Evolutionary conservation across 495 filamentous ascomycete species (phyloP), one percentile per base, ranked within the genome.

Genomic region (Penicillium paxilli): DNA sequence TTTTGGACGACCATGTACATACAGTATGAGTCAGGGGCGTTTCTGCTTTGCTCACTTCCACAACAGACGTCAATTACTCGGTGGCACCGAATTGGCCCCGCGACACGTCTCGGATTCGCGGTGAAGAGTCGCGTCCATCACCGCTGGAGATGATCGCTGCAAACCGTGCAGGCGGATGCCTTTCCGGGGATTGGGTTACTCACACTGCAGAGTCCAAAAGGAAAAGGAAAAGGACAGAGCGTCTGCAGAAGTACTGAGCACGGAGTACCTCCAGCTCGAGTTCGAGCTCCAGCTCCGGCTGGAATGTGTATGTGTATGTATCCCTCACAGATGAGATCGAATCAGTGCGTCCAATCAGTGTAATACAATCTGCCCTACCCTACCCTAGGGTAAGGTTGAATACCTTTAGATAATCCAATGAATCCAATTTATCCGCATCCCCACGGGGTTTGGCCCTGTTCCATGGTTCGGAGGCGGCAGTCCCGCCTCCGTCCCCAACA

Each of bases 121-220:
- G 44, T 57, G 50, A 56, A 12, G 52, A 38, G 35, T 32, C 22
- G 35, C 35, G 33, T 37, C 35, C 21, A 32, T 32, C 38, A 44
- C 23, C 26, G 41, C 2, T 37, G 32, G 22, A 20, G 58, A 30
- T 33, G 51, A 54, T 63, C 55, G 44, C 47, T 53, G 49, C 58
- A 40, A 20, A 52, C 24, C 37, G 46, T 42, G 41, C 47, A 16
- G n/a, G 54, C 59, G 55, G 59, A 59, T 35, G 41, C 28, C 20
- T 20, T 32, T 40, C 52, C 60, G 42, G 28, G 26, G 9, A 33
- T 53, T 57, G 53, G 47, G 60, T 60, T 60, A 60, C 60, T 55
- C 60, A 60, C 30, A 48, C 52, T 59, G 60, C 45, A 45, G 35
- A 12, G 40, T 8, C 2, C 22, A 30, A 32, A n/a, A n/a, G n/a